These are phyloP conservation scores for Suillus spraguei DNA, from an alignment of 768 basidiomycete species.

Conservation along the genomic window DNA sequence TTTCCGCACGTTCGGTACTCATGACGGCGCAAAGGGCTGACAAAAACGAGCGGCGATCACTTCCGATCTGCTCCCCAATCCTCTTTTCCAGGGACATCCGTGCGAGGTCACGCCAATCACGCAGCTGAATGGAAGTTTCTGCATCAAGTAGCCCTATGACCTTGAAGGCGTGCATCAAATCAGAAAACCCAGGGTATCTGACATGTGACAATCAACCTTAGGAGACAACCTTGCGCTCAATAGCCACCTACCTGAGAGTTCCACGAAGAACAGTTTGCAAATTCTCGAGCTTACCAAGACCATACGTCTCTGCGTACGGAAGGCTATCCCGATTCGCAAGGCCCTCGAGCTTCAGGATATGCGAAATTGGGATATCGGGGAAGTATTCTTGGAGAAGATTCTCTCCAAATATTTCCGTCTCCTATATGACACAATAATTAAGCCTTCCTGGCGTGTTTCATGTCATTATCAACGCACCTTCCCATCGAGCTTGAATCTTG, in stretches of 20 bases:
- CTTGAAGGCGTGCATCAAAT: constrained; percentile 73
- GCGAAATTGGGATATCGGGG: constrained; percentile 64
- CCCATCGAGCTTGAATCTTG: constrained; percentile 60
- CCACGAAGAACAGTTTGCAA: constrained; percentile 78
- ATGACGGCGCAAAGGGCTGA: constrained; percentile 34
- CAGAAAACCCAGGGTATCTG: constrained; percentile 85
- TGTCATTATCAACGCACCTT: constrained; percentile 44
- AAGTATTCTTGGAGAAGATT: constrained; percentile 61
- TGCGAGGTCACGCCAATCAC: constrained; percentile 39
- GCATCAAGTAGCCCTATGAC: constrained; percentile 66
- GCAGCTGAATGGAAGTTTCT: constrained; percentile 18
- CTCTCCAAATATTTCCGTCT: constrained; percentile 49
- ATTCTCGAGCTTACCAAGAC: constrained; percentile 42
- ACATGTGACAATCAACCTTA: not conserved
- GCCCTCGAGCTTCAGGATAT: constrained; percentile 73
- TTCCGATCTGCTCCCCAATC: constrained; percentile 28
- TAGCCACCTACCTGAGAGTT: constrained; percentile 64
- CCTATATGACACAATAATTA: constrained; percentile 34
- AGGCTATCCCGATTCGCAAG: constrained; percentile 85
- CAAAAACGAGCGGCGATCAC: constrained; percentile 34
- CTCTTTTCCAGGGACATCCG: constrained; percentile 35
- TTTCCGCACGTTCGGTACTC: constrained; percentile 21
- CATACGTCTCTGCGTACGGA: constrained; percentile 68
- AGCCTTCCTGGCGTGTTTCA: not conserved
- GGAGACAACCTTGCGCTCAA: not conserved